A percentile compares a stretch with the other conserved stretches of the same genome.
Conservation (phyloP, 228 moss, liverwort and hornwort genomes). For the Sphagnum fallax region DNA sequence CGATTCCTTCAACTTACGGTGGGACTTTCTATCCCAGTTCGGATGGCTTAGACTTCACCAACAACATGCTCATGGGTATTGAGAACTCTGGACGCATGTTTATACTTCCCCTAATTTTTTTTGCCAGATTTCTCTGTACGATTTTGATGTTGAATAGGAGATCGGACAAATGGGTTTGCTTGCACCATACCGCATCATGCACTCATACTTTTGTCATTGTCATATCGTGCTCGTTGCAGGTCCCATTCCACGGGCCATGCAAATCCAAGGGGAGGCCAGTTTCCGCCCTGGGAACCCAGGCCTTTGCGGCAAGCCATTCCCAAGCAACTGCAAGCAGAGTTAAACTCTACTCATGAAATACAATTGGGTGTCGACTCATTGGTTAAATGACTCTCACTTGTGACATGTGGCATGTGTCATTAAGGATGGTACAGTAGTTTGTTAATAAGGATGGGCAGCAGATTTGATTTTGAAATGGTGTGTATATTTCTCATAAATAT, state of each 20-base stretch:
- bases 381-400: too few species aligned
- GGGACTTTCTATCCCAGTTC: slow-evolving; percentile 3
- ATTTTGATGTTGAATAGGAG: too few species aligned
- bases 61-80: slow-evolving; percentile 22
- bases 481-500: too few species aligned
- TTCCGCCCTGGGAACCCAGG: slow-evolving; percentile 24
- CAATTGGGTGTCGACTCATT: background rate
- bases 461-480: too few species aligned
- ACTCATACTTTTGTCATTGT: background rate
- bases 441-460: too few species aligned
- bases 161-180: too few species aligned
- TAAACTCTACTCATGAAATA: background rate
- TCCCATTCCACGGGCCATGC: slow-evolving; percentile 16
- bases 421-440: too few species aligned
- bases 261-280: slow-evolving; percentile 11
- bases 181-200: too few species aligned
- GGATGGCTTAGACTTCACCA: slow-evolving; percentile 21
- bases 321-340: slow-evolving; percentile 12
- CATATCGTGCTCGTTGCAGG: slow-evolving; percentile 4
- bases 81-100: too few species aligned
- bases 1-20: slow-evolving; percentile 20
- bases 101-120: too few species aligned
- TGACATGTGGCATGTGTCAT: too few species aligned
- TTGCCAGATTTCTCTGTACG: too few species aligned
- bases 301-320: slow-evolving; percentile 17